Evolutionary conservation across 2,329 filamentous ascomycete genomes (phyloP), one percentile per base, ranked within the genome.

Genomic region (Aspergillus fumigatiaffinis): DNA sequence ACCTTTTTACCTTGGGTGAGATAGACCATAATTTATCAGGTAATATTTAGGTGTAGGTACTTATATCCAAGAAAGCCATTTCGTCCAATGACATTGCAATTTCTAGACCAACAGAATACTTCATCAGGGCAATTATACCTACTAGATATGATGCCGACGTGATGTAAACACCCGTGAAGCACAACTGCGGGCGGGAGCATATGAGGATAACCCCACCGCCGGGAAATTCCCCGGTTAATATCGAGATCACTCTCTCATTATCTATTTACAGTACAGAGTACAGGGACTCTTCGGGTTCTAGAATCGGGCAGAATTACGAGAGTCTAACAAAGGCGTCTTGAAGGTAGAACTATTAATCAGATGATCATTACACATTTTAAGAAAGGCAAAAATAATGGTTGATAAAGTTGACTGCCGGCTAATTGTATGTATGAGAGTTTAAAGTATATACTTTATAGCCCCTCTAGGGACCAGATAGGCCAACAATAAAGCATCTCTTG

Each of bases 201-300:
- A n/a, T 35, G 32, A 50, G 12, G 32, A 12, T 28, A 20, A 50
- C 50, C 46, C 52, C 53, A 56, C 63, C 61, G 50, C 60, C 60
- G 63, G 60, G 57, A 60, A 60, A 59, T 63, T 66, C 55, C 53
- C 64, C 63, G 63, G 62, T 62, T 65, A 61, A 65, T 60, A 35
- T 58, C 10, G 28, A 38, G 32, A 38, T 38, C 32, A 17, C 14
- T 35, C 32, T 17, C 32, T 17, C 32, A 46, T 32, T 54, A 9
- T 44, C 41, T 4, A 21, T 3, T 4, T 20, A 8, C 41, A 21
- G 29, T n/a, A n/a, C n/a, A 21, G 41, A 21, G 41, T 21, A 38
- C 14, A 17, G 32, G 14, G 32, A 14, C 4, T 7, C n/a, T 25
- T 3, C 23, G n/a, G 20, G 25, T 48, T 52, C 49, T 48, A 52